A percentile compares a stretch with the other conserved stretches of the same genome.
Evolutionary conservation across 148 eudicot species (phyloP).

Genomic region (Salicornia ramosissima): DNA sequence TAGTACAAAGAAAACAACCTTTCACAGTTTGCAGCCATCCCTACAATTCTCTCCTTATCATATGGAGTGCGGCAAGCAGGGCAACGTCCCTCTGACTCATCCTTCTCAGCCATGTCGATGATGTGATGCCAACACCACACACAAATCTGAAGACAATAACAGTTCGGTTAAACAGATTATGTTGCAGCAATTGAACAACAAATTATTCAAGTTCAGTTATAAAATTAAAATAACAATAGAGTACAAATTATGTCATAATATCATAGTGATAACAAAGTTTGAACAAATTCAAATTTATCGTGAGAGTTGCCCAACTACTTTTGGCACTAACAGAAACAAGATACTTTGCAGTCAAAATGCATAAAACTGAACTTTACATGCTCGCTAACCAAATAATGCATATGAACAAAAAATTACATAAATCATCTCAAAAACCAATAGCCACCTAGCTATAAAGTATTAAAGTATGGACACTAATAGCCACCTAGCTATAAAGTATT

Average conservation of each 20-base stretch:
- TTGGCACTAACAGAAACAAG: not conserved
- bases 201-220: too few relatives aligned
- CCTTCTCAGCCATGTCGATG: conserved; percentile 98
- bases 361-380: not conserved
- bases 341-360: not conserved
- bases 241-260: too few relatives aligned
- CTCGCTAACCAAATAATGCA: not conserved
- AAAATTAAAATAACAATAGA: too few relatives aligned
- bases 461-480: too few relatives aligned
- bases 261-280: too few relatives aligned
- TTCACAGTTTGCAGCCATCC: conserved; percentile 66
- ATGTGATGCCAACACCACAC: conserved; percentile 99
- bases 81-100: conserved; percentile 83
- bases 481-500: too few relatives aligned
- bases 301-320: not conserved
- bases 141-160: conserved; percentile 59
- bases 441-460: too few relatives aligned
- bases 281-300: too few relatives aligned
- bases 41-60: conserved; percentile 88
- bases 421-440: not conserved
- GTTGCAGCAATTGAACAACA: not conserved
- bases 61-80: conserved; percentile 94
- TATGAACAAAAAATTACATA: not conserved
- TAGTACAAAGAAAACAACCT: conserved; percentile 38
- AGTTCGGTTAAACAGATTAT: not conserved